Percentiles rank a stretch among this genome's conserved stretches.
These are phyloP conservation scores for Zymoseptoria crescenta DNA, from an alignment of 2,329 filamentous ascomycete species.

Conservation along the genomic window DNA sequence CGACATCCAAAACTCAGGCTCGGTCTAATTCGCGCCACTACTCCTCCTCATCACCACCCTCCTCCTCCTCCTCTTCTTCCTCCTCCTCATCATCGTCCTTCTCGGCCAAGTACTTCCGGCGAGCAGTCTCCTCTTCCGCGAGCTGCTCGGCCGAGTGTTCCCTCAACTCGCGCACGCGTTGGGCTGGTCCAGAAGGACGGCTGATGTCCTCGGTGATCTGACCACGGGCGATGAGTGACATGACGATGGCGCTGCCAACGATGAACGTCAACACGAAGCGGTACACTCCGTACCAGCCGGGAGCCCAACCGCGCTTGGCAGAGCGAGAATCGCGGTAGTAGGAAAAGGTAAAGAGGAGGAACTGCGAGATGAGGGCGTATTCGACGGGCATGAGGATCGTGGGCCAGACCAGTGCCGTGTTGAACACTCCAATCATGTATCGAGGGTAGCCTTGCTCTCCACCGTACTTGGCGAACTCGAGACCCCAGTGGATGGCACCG, in stretches of 20 bases:
- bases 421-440: conserved; percentile 74
- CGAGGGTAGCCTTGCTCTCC: conserved; percentile 64
- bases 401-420: conserved; percentile 79
- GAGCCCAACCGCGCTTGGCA: conserved; percentile 66
- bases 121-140: conserved; percentile 27
- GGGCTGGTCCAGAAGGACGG: conserved; percentile 36
- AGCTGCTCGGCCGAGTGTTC: conserved; percentile 23
- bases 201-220: conserved; percentile 58
- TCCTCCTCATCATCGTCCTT: conserved; percentile 26
- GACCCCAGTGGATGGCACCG: conserved; percentile 87
- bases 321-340: conserved; percentile 79
- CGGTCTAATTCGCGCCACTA: background rate
- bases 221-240: conserved; percentile 73
- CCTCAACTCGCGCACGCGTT: conserved; percentile 44
- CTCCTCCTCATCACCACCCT: conserved; percentile 3
- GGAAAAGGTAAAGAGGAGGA: conserved; percentile 72
- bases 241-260: conserved; percentile 72
- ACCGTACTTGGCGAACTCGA: conserved; percentile 70
- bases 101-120: conserved; percentile 22
- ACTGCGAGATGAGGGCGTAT: conserved; percentile 78
- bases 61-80: conserved; percentile 19
- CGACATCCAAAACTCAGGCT: background rate
- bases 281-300: conserved; percentile 79
- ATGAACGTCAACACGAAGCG: conserved; percentile 88
- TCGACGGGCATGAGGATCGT: conserved; percentile 77